These are phyloP conservation scores for Endocarpon pusillum DNA, from an alignment of 495 filamentous ascomycete species.

Conservation along the genomic window DNA sequence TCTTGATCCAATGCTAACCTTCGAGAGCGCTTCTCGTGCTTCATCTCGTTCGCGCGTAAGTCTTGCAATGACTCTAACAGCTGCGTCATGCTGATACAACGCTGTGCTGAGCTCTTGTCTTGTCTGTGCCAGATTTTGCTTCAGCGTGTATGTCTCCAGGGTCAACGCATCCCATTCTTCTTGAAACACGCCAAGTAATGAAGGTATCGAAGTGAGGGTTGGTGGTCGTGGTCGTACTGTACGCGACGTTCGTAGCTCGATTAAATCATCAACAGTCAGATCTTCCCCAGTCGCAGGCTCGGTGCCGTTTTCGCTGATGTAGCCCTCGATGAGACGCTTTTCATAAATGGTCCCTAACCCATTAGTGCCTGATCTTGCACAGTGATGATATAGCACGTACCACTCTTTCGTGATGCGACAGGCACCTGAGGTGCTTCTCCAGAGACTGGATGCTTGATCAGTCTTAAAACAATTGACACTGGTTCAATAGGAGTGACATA, in stretches of 20 bases:
- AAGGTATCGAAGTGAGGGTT: constrained; percentile 88
- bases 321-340: constrained; percentile 84
- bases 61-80: constrained; percentile 79
- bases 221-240: constrained; percentile 79
- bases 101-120: constrained; percentile 85
- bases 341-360: constrained; percentile 70
- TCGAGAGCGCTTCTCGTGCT: constrained; percentile 78
- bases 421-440: constrained; percentile 92
- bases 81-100: constrained; percentile 92
- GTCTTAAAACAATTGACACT: background rate
- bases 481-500: constrained; percentile 22
- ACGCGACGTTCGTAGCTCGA: constrained; percentile 68
- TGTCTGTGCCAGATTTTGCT: constrained; percentile 74
- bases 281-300: constrained; percentile 88
- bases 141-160: constrained; percentile 73
- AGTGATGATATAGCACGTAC: constrained; percentile 31
- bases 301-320: constrained; percentile 84
- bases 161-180: constrained; percentile 96
- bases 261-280: constrained; percentile 66
- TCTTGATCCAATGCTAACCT: constrained; percentile 50
- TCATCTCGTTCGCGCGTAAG: constrained; percentile 82
- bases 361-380: constrained; percentile 14
- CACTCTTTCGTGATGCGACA: constrained; percentile 85
- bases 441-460: constrained; percentile 48
- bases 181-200: constrained; percentile 90